Percentiles rank a stretch among this genome's conserved stretches.
Conservation (phyloP, 345 rosid species). For the Syzygium aqueum region DNA sequence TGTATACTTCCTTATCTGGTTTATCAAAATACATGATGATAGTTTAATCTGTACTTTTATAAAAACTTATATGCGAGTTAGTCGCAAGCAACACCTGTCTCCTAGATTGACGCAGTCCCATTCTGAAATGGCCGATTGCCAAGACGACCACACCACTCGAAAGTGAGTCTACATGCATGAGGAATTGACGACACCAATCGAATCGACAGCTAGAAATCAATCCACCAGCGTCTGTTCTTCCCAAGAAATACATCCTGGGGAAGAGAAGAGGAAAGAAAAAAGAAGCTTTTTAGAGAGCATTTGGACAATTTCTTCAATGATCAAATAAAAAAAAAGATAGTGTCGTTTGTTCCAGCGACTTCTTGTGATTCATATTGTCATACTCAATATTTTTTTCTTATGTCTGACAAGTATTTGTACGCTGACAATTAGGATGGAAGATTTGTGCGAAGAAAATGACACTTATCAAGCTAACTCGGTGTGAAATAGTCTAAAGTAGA, state of each 20-base stretch:
- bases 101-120: not conserved
- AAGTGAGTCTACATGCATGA: not conserved
- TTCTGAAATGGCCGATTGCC: not conserved
- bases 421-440: not conserved
- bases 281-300: not conserved
- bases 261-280: not conserved
- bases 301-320: not conserved
- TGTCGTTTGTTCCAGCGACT: not conserved
- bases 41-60: not conserved
- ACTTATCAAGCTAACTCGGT: not conserved
- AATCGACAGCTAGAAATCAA: not conserved
- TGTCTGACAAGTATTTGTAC: not conserved
- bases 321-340: not conserved
- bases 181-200: not conserved
- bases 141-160: not conserved
- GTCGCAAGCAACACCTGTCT: not conserved
- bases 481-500: too few relatives aligned
- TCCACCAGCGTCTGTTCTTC: not conserved
- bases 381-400: rapidly evolving
- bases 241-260: not conserved
- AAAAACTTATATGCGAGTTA: not conserved
- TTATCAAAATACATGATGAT: not conserved
- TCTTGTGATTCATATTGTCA: not conserved
- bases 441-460: not conserved
- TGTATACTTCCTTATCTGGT: not conserved